Evolutionary conservation across 305 asterid genomes (phyloP).

Genomic region (Fraxinus sp.): DNA sequence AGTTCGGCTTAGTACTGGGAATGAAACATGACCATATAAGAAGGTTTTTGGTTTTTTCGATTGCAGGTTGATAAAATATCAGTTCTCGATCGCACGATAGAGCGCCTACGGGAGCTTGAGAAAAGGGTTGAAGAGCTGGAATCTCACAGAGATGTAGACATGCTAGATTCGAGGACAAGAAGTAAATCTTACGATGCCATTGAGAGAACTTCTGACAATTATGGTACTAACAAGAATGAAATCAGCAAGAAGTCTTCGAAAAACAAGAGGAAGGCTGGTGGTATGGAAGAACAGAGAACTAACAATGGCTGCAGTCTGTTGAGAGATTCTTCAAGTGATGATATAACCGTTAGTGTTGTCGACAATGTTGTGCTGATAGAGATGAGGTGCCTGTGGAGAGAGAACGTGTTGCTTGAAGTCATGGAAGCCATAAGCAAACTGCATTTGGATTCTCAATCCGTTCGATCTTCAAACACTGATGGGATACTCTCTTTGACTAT

Average conservation of each 20-base stretch:
- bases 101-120: slow-evolving; percentile 69
- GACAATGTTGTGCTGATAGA: slow-evolving; percentile 60
- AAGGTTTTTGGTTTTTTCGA: not conserved
- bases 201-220: slow-evolving; percentile 71
- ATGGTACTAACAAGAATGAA: slow-evolving; percentile 38
- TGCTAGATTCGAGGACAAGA: slow-evolving; percentile 37
- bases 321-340: slow-evolving; percentile 42
- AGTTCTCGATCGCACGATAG: slow-evolving; percentile 75
- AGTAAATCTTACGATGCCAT: slow-evolving; percentile 47
- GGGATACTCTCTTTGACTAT: slow-evolving; percentile 58
- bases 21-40: not conserved
- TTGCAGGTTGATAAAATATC: slow-evolving; percentile 86
- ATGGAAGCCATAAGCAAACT: slow-evolving; percentile 55
- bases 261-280: slow-evolving; percentile 66
- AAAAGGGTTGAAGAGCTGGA: slow-evolving; percentile 64
- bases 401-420: slow-evolving; percentile 46
- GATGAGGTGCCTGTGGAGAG: slow-evolving; percentile 61
- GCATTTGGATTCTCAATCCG: slow-evolving; percentile 46
- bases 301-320: slow-evolving; percentile 31
- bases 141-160: slow-evolving; percentile 45
- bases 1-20: not conserved
- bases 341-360: slow-evolving; percentile 43
- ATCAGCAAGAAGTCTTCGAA: slow-evolving; percentile 37
- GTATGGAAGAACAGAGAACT: slow-evolving; percentile 36
- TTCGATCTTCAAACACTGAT: slow-evolving; percentile 61